Evolutionary conservation across 2,329 filamentous ascomycete species (phyloP).

Genomic region (Beauveria sp.): DNA sequence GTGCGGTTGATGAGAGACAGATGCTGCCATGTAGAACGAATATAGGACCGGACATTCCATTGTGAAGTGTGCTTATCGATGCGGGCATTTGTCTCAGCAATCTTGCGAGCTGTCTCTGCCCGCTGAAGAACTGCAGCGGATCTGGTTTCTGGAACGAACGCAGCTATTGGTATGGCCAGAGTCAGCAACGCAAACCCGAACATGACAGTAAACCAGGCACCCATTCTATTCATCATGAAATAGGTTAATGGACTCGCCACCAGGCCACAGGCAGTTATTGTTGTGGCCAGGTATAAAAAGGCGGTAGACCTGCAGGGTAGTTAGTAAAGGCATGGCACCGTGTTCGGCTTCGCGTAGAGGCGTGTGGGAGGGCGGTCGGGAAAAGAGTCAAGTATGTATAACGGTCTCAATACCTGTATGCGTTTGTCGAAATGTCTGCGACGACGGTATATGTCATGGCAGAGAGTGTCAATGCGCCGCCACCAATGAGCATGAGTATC

Average conservation of each 20-base stretch:
- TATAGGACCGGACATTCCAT: neutral
- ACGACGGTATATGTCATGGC: constrained; percentile 16
- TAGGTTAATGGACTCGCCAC: constrained; percentile 15
- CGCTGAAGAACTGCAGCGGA: neutral
- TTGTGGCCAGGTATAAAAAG: constrained; percentile 15
- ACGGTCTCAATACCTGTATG: neutral
- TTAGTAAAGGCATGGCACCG: neutral
- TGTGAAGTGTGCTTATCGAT: neutral
- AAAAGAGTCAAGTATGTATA: neutral
- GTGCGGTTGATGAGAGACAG: neutral
- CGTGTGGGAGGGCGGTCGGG: no score
- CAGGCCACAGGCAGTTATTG: constrained; percentile 12
- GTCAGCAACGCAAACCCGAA: constrained; percentile 9
- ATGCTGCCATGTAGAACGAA: neutral
- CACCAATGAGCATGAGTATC: constrained; percentile 15
- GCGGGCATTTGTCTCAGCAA: neutral
- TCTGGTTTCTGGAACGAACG: constrained; percentile 13
- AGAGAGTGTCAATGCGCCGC: constrained; percentile 14
- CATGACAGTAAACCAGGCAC: constrained; percentile 11
- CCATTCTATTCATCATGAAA: constrained; percentile 11
- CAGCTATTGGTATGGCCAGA: constrained; percentile 7
- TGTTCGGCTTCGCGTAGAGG: no score
- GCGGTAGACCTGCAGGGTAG: constrained; percentile 11
- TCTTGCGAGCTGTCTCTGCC: constrained; percentile 4
- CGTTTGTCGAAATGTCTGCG: constrained; percentile 8